These are phyloP conservation scores for Gossypium arboreum DNA, from an alignment of 345 rosid genomes.

Conservation along the genomic window DNA sequence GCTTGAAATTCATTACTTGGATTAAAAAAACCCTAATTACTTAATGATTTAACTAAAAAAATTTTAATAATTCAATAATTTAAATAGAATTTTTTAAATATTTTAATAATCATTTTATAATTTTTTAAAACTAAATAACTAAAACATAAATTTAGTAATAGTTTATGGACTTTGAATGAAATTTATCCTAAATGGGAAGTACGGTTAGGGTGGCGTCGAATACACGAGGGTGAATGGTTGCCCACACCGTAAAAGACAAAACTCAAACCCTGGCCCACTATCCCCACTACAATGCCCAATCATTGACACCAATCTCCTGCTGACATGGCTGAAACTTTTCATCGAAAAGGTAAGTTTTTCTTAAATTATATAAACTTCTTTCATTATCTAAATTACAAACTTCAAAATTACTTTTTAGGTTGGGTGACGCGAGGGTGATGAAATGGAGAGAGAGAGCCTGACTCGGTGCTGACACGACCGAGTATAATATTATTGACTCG, in stretches of 20 bases:
- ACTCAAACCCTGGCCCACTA: background rate
- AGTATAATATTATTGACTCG: background rate
- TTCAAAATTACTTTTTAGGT: background rate
- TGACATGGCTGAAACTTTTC: background rate
- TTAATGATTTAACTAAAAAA: no score
- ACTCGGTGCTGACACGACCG: conserved; percentile 29
- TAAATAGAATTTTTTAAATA: no score
- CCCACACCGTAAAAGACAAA: conserved; percentile 18
- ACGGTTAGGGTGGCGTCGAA: conserved; percentile 11
- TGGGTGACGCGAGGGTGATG: conserved; percentile 20
- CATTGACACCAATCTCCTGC: background rate
- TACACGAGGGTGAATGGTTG: conserved; percentile 23
- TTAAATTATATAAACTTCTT: background rate
- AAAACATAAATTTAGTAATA: no score
- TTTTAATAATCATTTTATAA: no score
- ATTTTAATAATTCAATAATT: no score
- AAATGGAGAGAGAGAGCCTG: background rate
- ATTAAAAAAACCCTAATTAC: no score
- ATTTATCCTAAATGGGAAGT: background rate
- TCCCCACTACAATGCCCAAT: conserved; percentile 10
- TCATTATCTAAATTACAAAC: background rate
- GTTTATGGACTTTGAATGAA: no score
- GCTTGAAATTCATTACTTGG: rapidly evolving
- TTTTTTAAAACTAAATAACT: no score
- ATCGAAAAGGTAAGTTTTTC: background rate